phyloP scores from a whole-genome alignment of 2,329 filamentous ascomycete genomes.

The Huntiella moniliformis region DNA sequence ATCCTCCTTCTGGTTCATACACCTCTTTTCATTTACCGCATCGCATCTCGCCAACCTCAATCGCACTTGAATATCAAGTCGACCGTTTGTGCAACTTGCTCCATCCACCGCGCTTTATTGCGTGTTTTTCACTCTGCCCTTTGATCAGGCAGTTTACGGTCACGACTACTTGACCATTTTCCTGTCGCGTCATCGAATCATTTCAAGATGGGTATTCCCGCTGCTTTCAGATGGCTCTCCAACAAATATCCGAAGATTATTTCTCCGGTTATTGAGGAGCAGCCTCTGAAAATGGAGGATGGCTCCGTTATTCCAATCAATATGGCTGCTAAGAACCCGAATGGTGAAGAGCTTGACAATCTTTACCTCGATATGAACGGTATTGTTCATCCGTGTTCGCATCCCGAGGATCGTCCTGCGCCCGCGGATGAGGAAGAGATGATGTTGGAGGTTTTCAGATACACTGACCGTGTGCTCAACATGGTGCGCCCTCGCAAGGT shows the following conservation, averaged over 20 bases:
- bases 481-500: slow-evolving; percentile 95
- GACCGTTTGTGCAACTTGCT: neutral
- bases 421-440: slow-evolving; percentile 94
- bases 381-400: slow-evolving; percentile 95
- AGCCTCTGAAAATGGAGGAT: slow-evolving; percentile 60
- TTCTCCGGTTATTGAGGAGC: slow-evolving; percentile 73
- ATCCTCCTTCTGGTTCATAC: no score
- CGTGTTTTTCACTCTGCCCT: neutral
- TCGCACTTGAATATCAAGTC: neutral
- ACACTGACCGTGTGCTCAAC: slow-evolving; percentile 96
- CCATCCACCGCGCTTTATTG: neutral
- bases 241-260: slow-evolving; percentile 97
- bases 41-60: neutral
- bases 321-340: slow-evolving; percentile 69
- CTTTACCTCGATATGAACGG: slow-evolving; percentile 98
- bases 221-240: slow-evolving; percentile 90
- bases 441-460: slow-evolving; percentile 97
- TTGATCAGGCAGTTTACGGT: neutral
- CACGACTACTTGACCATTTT: neutral
- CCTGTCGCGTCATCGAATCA: neutral
- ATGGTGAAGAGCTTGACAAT: slow-evolving; percentile 95
- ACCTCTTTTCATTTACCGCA: no score
- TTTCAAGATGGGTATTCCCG: slow-evolving; percentile 69
- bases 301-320: slow-evolving; percentile 73
- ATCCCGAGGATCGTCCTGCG: slow-evolving; percentile 81